These are phyloP conservation scores for Xylariaceae sp. DNA, from an alignment of 2,329 filamentous ascomycete genomes.

Conservation along the genomic window DNA sequence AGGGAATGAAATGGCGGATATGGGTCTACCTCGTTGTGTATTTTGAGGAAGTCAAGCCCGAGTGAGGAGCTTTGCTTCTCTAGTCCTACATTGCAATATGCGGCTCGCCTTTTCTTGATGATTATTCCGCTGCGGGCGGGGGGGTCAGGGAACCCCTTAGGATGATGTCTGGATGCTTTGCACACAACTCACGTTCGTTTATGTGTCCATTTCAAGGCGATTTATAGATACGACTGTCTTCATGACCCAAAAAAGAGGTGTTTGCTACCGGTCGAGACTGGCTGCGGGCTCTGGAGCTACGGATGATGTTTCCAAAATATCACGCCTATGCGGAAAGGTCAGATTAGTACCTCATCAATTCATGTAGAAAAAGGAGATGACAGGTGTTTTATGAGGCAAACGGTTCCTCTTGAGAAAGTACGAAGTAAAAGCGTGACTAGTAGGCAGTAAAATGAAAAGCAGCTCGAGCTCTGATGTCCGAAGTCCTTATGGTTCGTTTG, in stretches of 20 bases:
- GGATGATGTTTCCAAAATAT: slow-evolving; percentile 14
- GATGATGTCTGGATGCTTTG: slow-evolving; percentile 25
- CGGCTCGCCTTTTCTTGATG: slow-evolving; percentile 16
- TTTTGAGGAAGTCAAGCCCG: slow-evolving; percentile 12
- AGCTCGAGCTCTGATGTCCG: neutral
- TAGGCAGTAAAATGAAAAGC: slow-evolving; percentile 4
- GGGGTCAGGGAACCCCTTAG: slow-evolving; percentile 27
- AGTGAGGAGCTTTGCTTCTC: slow-evolving; percentile 1
- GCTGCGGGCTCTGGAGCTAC: slow-evolving; percentile 10
- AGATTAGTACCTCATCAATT: slow-evolving; percentile 3
- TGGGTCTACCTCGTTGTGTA: slow-evolving; percentile 22
- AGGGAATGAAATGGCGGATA: slow-evolving; percentile 22
- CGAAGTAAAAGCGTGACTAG: slow-evolving; percentile 13
- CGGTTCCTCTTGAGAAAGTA: slow-evolving; percentile 6
- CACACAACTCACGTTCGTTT: slow-evolving; percentile 23
- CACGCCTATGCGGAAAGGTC: slow-evolving; percentile 5
- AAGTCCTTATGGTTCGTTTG: neutral
- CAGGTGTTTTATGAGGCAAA: slow-evolving; percentile 10
- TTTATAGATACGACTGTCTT: slow-evolving; percentile 26
- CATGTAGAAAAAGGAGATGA: slow-evolving; percentile 16
- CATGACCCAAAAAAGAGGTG: slow-evolving; percentile 16
- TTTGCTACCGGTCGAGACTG: slow-evolving; percentile 10
- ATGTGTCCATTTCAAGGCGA: slow-evolving; percentile 17
- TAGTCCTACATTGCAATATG: slow-evolving; percentile 7
- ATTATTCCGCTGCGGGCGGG: neutral